Conservation (phyloP, 177 flowering plant species). For the Vitis hybrid region DNA sequence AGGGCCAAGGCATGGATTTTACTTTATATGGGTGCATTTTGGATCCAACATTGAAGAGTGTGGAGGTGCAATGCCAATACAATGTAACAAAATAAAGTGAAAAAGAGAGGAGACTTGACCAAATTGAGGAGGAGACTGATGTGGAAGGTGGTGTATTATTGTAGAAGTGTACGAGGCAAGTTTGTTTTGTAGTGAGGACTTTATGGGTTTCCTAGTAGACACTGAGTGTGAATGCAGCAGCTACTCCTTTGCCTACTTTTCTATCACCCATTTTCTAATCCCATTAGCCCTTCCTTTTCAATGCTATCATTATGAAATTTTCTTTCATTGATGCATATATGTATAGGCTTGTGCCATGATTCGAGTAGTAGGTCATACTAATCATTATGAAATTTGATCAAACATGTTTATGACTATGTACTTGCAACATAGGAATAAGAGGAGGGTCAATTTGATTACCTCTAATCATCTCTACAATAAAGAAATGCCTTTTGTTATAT, state of each 20-base stretch:
- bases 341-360: no score
- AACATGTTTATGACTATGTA: no score
- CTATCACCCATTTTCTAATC: neutral
- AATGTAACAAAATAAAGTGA: neutral
- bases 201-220: slow-evolving; percentile 46
- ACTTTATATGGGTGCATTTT: neutral
- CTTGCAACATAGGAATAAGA: no score
- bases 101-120: neutral
- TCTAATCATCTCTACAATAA: no score
- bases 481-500: no score
- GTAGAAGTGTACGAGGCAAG: slow-evolving; percentile 12
- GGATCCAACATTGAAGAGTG: neutral
- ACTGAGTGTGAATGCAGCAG: slow-evolving; percentile 16
- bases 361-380: no score
- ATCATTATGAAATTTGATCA: no score
- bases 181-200: slow-evolving; percentile 19
- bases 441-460: no score
- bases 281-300: neutral
- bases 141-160: slow-evolving; percentile 12
- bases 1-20: slow-evolving; percentile 9
- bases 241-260: neutral
- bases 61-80: no score
- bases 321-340: no score
- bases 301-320: neutral
- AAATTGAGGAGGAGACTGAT: slow-evolving; percentile 9